Evolutionary conservation across 306 rosid species (phyloP), one percentile per base, ranked within the genome.

Genomic region (Citrullus amarus): DNA sequence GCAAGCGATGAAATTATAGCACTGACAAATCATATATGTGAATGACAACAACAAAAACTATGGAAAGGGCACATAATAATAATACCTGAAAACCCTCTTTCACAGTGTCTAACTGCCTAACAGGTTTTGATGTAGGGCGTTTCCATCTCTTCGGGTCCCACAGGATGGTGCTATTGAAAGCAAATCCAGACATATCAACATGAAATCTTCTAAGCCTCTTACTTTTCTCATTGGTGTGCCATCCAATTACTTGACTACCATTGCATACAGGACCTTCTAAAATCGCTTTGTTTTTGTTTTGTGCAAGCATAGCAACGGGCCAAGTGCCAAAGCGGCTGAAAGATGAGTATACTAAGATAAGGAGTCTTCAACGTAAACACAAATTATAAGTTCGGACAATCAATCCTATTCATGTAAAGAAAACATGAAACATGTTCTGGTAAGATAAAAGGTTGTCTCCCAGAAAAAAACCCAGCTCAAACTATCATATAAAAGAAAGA

Each of bases 141-240:
- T 75, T 85, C 98, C 99, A 91, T 86, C 90, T 84, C 87, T 91
- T 96, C 68, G 93, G 88, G 87, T 96, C 98, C 99, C 99, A 96
- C 83, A 96, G 76, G 82, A 96, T 90, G 85, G 98, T 88, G 86
- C 98, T 96, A 67, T 96, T 96, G 85, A 96, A 92, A 82, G 98
- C 99, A 88, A 96, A 96, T 60, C 99, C 99, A 17, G 99, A 91
- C 99, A 96, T 96, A 83, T 96, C 99, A 83, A 96, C 98, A 82
- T 96, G 99, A 87, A 96, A 96, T 89, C 99, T 88, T 8, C 97
- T 89, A 39, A 96, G 91, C 83, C 89, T 88, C 84, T 87, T 91
- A 78, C 97, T 93, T 86, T 87, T 96, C 87, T 91, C 97, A 81
- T 96, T 96, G 36, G 99, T 96, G 81, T 92, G 97, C 99, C 99